These are phyloP conservation scores for Aspergillus ostianus DNA, from an alignment of 495 filamentous ascomycete species.

Conservation along the genomic window DNA sequence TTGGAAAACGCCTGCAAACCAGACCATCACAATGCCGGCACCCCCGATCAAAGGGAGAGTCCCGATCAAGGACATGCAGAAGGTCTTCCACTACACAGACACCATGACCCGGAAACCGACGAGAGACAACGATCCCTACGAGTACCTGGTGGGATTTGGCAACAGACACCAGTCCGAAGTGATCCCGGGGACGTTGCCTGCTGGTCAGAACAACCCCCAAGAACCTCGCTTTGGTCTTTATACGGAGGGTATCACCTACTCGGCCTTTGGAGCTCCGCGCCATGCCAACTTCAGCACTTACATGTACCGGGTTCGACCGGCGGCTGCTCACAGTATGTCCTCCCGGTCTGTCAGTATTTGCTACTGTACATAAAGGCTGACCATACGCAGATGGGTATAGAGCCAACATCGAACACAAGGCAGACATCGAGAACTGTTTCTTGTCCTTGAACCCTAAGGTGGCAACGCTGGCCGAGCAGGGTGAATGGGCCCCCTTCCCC, in stretches of 20 bases:
- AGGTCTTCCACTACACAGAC: constrained; percentile 45
- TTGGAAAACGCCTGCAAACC: not conserved
- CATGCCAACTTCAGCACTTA: constrained; percentile 41
- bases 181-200: constrained; percentile 41
- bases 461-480: constrained; percentile 34
- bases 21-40: constrained; percentile 16
- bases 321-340: constrained; percentile 38
- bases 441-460: constrained; percentile 40
- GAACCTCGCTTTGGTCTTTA: constrained; percentile 45
- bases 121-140: constrained; percentile 44
- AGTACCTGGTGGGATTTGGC: constrained; percentile 40
- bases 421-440: constrained; percentile 42
- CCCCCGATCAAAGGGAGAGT: constrained; percentile 28
- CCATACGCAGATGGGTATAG: constrained; percentile 33
- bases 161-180: constrained; percentile 41
- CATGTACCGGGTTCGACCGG: constrained; percentile 41
- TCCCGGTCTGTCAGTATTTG: not conserved
- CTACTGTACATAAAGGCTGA: not conserved
- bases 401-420: constrained; percentile 30
- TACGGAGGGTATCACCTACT: constrained; percentile 62
- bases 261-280: constrained; percentile 44
- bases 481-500: constrained; percentile 43
- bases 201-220: constrained; percentile 43
- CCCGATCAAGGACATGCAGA: constrained; percentile 37
- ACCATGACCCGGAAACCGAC: constrained; percentile 42